These are phyloP conservation scores for Rhamnella rubrinervis DNA, from an alignment of 331 rosid genomes.

Conservation along the genomic window DNA sequence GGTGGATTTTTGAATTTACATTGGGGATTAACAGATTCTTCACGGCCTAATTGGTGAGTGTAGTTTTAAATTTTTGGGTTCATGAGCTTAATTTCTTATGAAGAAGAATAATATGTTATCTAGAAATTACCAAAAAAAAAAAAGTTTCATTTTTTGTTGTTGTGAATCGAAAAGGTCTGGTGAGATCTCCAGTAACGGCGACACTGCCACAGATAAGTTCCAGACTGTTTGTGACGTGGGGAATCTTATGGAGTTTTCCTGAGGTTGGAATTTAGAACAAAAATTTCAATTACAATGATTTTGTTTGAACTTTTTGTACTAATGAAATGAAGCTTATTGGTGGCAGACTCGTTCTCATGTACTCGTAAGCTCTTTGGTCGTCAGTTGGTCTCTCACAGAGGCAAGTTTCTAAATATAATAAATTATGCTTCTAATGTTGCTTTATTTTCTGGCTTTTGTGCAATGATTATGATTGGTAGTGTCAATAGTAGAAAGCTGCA, in stretches of 20 bases:
- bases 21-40: constrained; percentile 52
- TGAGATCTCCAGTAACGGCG: constrained; percentile 80
- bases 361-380: constrained; percentile 63
- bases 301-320: not conserved
- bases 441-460: constrained; percentile 11
- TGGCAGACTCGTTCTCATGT: constrained; percentile 55
- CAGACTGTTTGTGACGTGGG: constrained; percentile 75
- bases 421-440: constrained; percentile 3
- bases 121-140: not conserved
- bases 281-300: not conserved
- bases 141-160: not conserved
- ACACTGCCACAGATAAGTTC: constrained; percentile 84
- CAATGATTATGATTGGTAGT: constrained; percentile 15
- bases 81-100: not conserved
- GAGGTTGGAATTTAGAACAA: constrained; percentile 42
- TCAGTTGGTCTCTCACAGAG: constrained; percentile 89
- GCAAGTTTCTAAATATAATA: constrained; percentile 37
- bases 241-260: constrained; percentile 88
- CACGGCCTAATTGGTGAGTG: constrained; percentile 88
- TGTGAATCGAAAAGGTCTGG: constrained; percentile 51
- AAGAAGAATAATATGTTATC: not conserved
- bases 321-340: constrained; percentile 14
- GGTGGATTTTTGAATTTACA: constrained; percentile 6
- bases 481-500: not conserved
- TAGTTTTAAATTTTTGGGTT: not conserved